These are phyloP conservation scores for Neopestalotiopsis rosae DNA, from an alignment of 2,329 filamentous ascomycete species.

Conservation along the genomic window DNA sequence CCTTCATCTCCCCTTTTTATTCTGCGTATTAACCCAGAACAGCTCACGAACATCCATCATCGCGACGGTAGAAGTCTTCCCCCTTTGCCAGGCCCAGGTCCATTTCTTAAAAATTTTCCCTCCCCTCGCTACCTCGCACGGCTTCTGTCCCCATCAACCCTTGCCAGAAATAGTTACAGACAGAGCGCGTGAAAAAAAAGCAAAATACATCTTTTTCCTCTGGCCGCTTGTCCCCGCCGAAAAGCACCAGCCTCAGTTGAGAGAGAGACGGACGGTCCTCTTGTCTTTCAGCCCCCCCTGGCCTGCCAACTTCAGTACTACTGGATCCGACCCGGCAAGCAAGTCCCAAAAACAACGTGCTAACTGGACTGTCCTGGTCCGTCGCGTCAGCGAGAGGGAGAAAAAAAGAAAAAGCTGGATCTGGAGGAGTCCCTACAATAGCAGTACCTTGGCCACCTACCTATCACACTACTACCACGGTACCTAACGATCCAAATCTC, in stretches of 20 bases:
- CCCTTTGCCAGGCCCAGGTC: slow-evolving; percentile 16
- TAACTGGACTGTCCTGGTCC: background rate
- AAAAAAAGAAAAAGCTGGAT: background rate
- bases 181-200: background rate
- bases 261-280: background rate
- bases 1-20: slow-evolving; percentile 19
- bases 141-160: background rate
- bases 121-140: background rate
- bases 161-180: background rate
- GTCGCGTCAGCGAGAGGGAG: background rate
- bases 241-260: slow-evolving; percentile 6
- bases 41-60: slow-evolving; percentile 16
- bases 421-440: background rate
- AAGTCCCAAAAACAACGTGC: background rate
- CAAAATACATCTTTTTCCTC: background rate
- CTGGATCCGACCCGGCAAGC: background rate
- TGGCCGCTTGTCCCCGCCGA: slow-evolving; percentile 1
- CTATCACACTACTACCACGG: background rate
- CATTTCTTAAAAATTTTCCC: slow-evolving; percentile 13
- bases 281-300: background rate
- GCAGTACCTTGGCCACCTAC: too few relatives aligned
- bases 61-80: slow-evolving; percentile 11
- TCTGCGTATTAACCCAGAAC: slow-evolving; percentile 15
- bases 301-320: background rate
- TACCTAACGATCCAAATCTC: slow-evolving; percentile 14